A percentile compares a stretch with the other conserved stretches of the same genome.
Evolutionary conservation across 495 filamentous ascomycete species (phyloP).

Genomic region (Tuber aestivum): DNA sequence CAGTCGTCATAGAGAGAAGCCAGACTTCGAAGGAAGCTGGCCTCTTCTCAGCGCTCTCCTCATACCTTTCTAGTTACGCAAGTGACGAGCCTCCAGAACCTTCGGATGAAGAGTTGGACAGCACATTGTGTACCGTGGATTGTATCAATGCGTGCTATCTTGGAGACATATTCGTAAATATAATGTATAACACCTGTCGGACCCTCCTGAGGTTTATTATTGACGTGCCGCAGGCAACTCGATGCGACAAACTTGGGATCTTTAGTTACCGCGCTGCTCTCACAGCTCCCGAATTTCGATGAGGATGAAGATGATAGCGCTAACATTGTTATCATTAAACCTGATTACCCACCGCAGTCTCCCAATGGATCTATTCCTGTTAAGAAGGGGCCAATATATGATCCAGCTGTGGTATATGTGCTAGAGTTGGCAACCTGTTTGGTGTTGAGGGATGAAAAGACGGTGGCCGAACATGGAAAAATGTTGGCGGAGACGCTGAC

Average conservation of each 20-base stretch:
- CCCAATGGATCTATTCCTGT: conserved; percentile 52
- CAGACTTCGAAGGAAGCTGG: conserved; percentile 70
- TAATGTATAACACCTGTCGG: conserved; percentile 57
- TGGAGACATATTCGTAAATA: conserved; percentile 73
- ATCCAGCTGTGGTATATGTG: conserved; percentile 78
- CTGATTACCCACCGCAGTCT: conserved; percentile 57
- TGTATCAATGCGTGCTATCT: conserved; percentile 87
- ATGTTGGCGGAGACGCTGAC: conserved; percentile 73
- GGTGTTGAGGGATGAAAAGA: conserved; percentile 67
- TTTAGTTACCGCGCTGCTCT: conserved; percentile 66
- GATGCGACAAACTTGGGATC: conserved; percentile 59
- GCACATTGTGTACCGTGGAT: conserved; percentile 87
- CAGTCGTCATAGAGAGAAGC: conserved; percentile 84
- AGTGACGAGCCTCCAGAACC: conserved; percentile 96
- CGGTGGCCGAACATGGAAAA: conserved; percentile 66
- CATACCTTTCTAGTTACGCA: conserved; percentile 96
- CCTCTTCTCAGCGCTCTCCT: conserved; percentile 86
- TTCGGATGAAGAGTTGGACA: conserved; percentile 93
- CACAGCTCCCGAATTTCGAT: conserved; percentile 60
- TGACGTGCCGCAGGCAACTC: conserved; percentile 53
- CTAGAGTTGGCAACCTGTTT: conserved; percentile 84
- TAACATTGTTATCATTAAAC: conserved; percentile 78
- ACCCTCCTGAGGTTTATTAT: conserved; percentile 8
- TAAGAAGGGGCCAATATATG: conserved; percentile 60
- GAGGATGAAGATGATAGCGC: conserved; percentile 66